Evolutionary conservation across 345 rosid genomes (phyloP).

Genomic region (Moricandia moricandioides): DNA sequence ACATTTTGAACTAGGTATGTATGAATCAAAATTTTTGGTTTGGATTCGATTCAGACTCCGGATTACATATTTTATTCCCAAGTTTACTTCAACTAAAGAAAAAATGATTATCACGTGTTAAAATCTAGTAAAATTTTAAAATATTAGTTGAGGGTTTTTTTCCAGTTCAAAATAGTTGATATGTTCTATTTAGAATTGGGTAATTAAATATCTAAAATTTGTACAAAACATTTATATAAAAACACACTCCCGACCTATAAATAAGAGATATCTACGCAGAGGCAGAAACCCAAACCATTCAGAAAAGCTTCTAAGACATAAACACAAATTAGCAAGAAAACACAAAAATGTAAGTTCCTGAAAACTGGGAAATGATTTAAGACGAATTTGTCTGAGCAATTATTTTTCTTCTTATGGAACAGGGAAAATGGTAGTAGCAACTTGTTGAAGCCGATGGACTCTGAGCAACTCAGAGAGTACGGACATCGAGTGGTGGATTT

Average conservation of each 20-base stretch:
- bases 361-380: not conserved
- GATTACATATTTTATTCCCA: too few relatives aligned
- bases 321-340: not conserved
- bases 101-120: too few relatives aligned
- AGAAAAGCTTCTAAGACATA: not conserved
- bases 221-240: not conserved
- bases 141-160: too few relatives aligned
- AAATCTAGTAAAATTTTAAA: too few relatives aligned
- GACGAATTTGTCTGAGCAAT: not conserved
- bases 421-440: slow-evolving; percentile 31
- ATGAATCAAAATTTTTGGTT: too few relatives aligned
- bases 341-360: not conserved
- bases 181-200: too few relatives aligned
- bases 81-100: too few relatives aligned
- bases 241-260: not conserved
- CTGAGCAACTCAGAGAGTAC: slow-evolving; percentile 68
- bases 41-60: too few relatives aligned
- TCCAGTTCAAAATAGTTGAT: too few relatives aligned
- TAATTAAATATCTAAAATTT: not conserved
- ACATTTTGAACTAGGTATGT: too few relatives aligned
- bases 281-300: not conserved
- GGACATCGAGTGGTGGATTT: slow-evolving; percentile 90
- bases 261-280: not conserved
- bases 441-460: slow-evolving; percentile 61
- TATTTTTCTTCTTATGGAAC: not conserved